phyloP scores from a whole-genome alignment of 1,284 basidiomycete genomes.

The Ustilago loliicola region DNA sequence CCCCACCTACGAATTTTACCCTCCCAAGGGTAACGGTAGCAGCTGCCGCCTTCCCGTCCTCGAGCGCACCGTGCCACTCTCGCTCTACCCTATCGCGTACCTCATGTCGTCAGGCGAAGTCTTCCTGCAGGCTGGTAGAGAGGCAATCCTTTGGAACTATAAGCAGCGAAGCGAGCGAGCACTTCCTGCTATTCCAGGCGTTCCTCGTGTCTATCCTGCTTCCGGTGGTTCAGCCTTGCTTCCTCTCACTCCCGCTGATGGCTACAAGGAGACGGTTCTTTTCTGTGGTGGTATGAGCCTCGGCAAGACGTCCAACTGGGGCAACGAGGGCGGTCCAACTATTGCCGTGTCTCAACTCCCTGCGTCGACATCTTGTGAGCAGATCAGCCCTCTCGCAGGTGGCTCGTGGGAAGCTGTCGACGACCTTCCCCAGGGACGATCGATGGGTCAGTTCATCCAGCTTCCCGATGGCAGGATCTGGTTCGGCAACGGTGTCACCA shows the following conservation, averaged over 20 bases:
- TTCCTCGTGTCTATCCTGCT: constrained; percentile 61
- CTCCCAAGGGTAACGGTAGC: constrained; percentile 45
- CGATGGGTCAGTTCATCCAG: constrained; percentile 63
- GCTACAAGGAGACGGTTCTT: constrained; percentile 62
- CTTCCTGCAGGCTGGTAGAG: constrained; percentile 56
- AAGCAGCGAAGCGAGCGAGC: constrained; percentile 40
- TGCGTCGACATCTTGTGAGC: constrained; percentile 58
- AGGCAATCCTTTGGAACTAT: constrained; percentile 61
- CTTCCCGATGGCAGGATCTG: constrained; percentile 63
- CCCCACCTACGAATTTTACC: constrained; percentile 65
- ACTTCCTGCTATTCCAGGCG: constrained; percentile 55
- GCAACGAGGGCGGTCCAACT: constrained; percentile 58
- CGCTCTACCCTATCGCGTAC: constrained; percentile 62
- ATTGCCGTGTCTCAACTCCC: constrained; percentile 46
- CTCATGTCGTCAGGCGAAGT: constrained; percentile 62
- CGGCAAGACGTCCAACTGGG: constrained; percentile 55
- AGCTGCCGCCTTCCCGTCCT: constrained; percentile 42
- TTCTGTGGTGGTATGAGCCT: constrained; percentile 64
- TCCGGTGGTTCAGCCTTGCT: constrained; percentile 60
- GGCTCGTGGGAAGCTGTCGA: constrained; percentile 53
- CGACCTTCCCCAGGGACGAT: constrained; percentile 51
- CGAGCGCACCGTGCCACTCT: constrained; percentile 57
- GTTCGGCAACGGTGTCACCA: constrained; percentile 65
- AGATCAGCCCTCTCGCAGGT: constrained; percentile 56
- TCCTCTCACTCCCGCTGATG: constrained; percentile 55